A percentile compares a stretch with the other conserved stretches of the same genome.
Evolutionary conservation across 2,329 filamentous ascomycete genomes (phyloP).

Genomic region (Cladophialophora chaetospira): DNA sequence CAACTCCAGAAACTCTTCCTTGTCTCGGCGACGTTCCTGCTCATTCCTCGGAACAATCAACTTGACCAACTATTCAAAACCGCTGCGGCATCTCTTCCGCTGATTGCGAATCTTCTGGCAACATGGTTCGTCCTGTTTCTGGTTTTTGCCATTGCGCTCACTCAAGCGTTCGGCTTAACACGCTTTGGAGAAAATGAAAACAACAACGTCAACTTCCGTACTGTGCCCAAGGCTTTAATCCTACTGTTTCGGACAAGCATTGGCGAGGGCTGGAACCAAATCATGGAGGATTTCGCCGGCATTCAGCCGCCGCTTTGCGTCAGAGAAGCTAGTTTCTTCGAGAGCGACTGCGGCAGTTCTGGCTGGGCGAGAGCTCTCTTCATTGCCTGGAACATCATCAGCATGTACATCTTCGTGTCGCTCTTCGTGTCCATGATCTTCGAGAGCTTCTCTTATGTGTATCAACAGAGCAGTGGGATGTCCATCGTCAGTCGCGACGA

Average conservation of each 20-base stretch:
- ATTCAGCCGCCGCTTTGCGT: slow-evolving; percentile 82
- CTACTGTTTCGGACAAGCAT: slow-evolving; percentile 90
- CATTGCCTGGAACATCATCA: slow-evolving; percentile 97
- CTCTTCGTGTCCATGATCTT: slow-evolving; percentile 98
- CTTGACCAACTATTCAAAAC: slow-evolving; percentile 99
- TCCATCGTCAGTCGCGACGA: slow-evolving; percentile 89
- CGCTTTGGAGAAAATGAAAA: slow-evolving; percentile 74
- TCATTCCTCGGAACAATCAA: slow-evolving; percentile 95
- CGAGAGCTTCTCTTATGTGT: slow-evolving; percentile 99
- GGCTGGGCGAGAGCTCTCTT: slow-evolving; percentile 88
- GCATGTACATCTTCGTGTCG: slow-evolving; percentile 99
- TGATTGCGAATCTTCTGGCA: slow-evolving; percentile 87
- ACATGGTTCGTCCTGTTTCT: slow-evolving; percentile 98
- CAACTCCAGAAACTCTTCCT: slow-evolving; percentile 93
- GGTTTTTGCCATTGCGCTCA: slow-evolving; percentile 93
- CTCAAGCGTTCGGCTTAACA: slow-evolving; percentile 92
- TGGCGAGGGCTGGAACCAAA: slow-evolving; percentile 92
- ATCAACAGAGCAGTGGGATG: slow-evolving; percentile 92
- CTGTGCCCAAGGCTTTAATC: slow-evolving; percentile 89
- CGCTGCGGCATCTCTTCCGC: slow-evolving; percentile 85
- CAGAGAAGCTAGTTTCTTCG: slow-evolving; percentile 68
- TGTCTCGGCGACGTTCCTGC: slow-evolving; percentile 81
- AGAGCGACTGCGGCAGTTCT: slow-evolving; percentile 89
- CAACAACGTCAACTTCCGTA: slow-evolving; percentile 87
- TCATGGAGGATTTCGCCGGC: slow-evolving; percentile 93